Base-by-base conservation (phyloP, 2,329 filamentous ascomycete genomes). In the Apiospora kogelbergensis region DNA sequence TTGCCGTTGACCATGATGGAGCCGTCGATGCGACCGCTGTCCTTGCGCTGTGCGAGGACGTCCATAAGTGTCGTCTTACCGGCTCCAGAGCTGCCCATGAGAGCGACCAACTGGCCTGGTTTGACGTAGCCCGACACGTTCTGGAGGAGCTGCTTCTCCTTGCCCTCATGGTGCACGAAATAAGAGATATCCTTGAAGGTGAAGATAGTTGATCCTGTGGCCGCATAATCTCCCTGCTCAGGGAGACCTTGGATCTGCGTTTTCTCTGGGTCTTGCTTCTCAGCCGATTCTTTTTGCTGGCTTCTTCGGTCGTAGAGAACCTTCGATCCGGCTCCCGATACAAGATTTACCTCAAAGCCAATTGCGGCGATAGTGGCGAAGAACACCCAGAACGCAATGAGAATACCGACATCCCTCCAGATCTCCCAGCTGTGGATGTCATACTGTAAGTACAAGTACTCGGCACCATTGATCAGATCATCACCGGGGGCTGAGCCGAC, bases 341-440 rank as follows among this genome's bases (percentile, higher is more conserved):
- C 83, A 74, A 93, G 92, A 17, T 85, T 86, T 73, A 95, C 85
- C 74, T 97, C 93, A 17, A 91, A 90, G 0, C 90, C 91, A 30
- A 92, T 73, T 6, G 91, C 86, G 0, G 93, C 95, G 41, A 95
- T 80, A 13, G 90, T 72, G 15, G 97, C 86, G 75, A 95, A 97
- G 9, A 94, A 85, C 0, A 93, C 83, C 1, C 89, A 88, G 72
- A 93, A 96, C 0, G 91, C 93, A 73, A 95, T 89, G 1, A 96
- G 80, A 3, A 95, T 90, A 42, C 91, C 93, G 74, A 93, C 94
- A 77, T 95, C 94, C 3, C 93, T 88, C 91, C 91, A 93, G 6
- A 90, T 80, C 72, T 93, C 86, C 0, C 80, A 79, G 1, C 85
- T 80, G 6, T 80, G 82, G 75, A 92, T 93, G 2, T 81, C 77